Evolutionary conservation across 2,329 filamentous ascomycete species (phyloP).

Genomic region (Colletotrichum sp.): DNA sequence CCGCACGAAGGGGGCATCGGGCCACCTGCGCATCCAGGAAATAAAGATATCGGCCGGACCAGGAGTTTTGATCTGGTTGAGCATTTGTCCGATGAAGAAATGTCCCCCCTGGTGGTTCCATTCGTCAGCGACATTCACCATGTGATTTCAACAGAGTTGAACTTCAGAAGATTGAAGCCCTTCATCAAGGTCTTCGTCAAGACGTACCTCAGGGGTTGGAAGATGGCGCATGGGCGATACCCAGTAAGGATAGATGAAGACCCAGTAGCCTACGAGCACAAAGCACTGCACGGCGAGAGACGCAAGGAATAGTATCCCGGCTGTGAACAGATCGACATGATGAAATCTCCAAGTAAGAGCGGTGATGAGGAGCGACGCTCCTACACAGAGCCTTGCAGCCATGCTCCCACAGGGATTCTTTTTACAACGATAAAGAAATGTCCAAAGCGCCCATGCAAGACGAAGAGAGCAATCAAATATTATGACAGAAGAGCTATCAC

Average conservation of each 20-base stretch:
- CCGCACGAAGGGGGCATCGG: slow-evolving; percentile 40
- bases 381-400: neutral
- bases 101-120: slow-evolving; percentile 33
- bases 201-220: slow-evolving; percentile 44
- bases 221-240: slow-evolving; percentile 23
- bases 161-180: neutral
- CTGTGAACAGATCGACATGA: neutral
- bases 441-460: neutral
- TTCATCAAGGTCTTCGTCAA: neutral
- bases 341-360: neutral
- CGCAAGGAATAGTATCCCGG: neutral
- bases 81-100: slow-evolving; percentile 43
- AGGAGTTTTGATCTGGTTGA: slow-evolving; percentile 32
- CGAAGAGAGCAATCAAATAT: neutral
- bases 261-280: slow-evolving; percentile 32
- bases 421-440: neutral
- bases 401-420: neutral
- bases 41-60: slow-evolving; percentile 30
- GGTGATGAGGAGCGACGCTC: neutral
- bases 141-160: neutral
- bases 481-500: neutral
- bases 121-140: neutral
- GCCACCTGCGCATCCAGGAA: slow-evolving; percentile 34
- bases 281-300: neutral
- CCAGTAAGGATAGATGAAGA: slow-evolving; percentile 41